Conservation (phyloP, 1,139 yeast genomes). For the Pichia terricola region DNA sequence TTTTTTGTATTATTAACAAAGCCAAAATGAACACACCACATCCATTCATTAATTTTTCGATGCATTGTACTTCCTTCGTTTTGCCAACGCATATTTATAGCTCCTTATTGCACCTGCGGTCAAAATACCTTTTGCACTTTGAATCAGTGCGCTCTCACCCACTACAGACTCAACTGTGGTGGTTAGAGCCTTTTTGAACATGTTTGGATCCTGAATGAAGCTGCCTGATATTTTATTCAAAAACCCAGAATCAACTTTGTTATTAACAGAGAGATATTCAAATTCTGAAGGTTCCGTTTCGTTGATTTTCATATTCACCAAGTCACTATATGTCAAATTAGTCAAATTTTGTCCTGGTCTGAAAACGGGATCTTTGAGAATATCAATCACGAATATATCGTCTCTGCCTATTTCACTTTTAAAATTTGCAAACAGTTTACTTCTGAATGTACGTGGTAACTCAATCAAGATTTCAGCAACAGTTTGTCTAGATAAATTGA, state of each 20-base stretch:
- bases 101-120: constrained; percentile 81
- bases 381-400: too few species aligned
- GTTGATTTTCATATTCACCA: neutral
- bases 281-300: constrained; percentile 21
- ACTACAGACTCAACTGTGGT: constrained; percentile 50
- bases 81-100: constrained; percentile 69
- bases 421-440: constrained; percentile 31
- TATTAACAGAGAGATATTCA: constrained; percentile 22
- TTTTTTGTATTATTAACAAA: neutral
- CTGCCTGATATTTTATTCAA: constrained; percentile 34
- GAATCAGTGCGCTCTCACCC: constrained; percentile 58
- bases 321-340: constrained; percentile 1
- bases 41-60: neutral
- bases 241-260: constrained; percentile 25
- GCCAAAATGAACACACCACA: too few species aligned
- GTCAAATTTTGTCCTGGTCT: neutral
- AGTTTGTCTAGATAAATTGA: constrained; percentile 16
- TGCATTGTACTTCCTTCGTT: constrained; percentile 32
- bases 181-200: constrained; percentile 31
- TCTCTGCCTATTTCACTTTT: too few species aligned
- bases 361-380: too few species aligned
- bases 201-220: constrained; percentile 2
- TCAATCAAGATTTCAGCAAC: constrained; percentile 30
- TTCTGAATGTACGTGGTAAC: constrained; percentile 46
- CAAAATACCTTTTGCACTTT: constrained; percentile 71